These are phyloP conservation scores for Wickerhamiella pararugosa DNA, from an alignment of 1,139 yeast species.

Conservation along the genomic window DNA sequence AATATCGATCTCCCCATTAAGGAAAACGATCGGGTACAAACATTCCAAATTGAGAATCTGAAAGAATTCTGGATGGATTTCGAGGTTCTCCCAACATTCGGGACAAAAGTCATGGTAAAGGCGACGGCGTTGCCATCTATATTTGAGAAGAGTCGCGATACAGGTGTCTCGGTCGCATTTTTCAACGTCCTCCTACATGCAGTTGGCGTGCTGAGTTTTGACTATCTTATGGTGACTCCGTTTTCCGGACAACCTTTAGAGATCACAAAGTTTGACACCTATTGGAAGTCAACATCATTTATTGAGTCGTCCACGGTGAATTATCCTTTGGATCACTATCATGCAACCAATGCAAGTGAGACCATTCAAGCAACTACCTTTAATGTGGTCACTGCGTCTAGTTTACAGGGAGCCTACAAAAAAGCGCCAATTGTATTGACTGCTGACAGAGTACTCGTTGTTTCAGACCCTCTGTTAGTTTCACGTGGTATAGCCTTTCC, in stretches of 20 bases:
- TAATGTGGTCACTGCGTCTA: conserved; percentile 83
- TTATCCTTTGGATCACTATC: conserved; percentile 7
- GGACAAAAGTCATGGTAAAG: conserved; percentile 81
- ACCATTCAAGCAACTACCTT: conserved; percentile 23
- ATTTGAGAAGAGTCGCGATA: conserved; percentile 26
- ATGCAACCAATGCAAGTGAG: conserved; percentile 8
- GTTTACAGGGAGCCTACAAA: conserved; percentile 68
- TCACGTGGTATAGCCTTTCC: conserved; percentile 38
- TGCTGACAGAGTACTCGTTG: conserved; percentile 75
- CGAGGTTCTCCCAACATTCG: conserved; percentile 88
- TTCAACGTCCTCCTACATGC: conserved; percentile 70
- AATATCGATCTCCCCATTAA: conserved; percentile 67
- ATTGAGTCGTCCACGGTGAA: conserved; percentile 18
- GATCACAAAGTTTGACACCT: conserved; percentile 85
- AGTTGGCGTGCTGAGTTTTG: conserved; percentile 66
- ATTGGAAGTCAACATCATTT: conserved; percentile 78
- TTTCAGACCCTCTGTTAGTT: conserved; percentile 51
- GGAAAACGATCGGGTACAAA: conserved; percentile 55
- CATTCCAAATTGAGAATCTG: conserved; percentile 74
- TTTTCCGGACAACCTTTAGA: conserved; percentile 74
- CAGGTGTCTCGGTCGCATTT: conserved; percentile 38
- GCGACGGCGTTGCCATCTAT: conserved; percentile 56
- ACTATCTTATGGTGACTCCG: conserved; percentile 79
- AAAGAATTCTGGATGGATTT: conserved; percentile 71
- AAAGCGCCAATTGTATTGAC: conserved; percentile 57